These are phyloP conservation scores for Talaromyces sp. DNA, from an alignment of 2,329 filamentous ascomycete species.

Conservation along the genomic window DNA sequence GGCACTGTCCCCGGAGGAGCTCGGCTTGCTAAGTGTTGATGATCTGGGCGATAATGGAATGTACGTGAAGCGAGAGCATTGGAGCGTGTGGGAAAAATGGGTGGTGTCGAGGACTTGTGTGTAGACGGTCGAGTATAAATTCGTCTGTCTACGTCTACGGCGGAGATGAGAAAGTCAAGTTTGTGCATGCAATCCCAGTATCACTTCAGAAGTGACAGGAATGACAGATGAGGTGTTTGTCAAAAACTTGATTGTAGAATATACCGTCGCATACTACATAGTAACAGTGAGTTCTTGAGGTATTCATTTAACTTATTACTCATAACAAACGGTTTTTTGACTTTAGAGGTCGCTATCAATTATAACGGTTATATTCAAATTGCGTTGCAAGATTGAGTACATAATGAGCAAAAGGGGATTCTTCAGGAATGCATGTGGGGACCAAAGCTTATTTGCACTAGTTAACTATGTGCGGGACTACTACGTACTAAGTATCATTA, in stretches of 20 bases:
- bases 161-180: background rate
- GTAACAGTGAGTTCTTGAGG: background rate
- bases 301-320: background rate
- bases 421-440: background rate
- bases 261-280: background rate
- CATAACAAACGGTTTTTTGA: background rate
- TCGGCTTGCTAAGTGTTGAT: slow-evolving; percentile 24
- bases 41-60: slow-evolving; percentile 35
- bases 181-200: background rate
- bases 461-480: too few relatives aligned
- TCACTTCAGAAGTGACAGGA: background rate
- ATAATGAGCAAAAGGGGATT: background rate
- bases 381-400: background rate
- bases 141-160: background rate
- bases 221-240: background rate
- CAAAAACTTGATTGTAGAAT: background rate
- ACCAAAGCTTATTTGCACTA: too few relatives aligned
- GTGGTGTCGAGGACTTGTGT: slow-evolving; percentile 23
- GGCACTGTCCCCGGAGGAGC: slow-evolving; percentile 16
- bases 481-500: too few relatives aligned
- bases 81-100: slow-evolving; percentile 36
- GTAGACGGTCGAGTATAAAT: background rate
- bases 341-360: background rate
- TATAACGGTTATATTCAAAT: background rate
- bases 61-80: slow-evolving; percentile 28